Conservation (phyloP, 257 asterid genomes). For the Ballota nigra region DNA sequence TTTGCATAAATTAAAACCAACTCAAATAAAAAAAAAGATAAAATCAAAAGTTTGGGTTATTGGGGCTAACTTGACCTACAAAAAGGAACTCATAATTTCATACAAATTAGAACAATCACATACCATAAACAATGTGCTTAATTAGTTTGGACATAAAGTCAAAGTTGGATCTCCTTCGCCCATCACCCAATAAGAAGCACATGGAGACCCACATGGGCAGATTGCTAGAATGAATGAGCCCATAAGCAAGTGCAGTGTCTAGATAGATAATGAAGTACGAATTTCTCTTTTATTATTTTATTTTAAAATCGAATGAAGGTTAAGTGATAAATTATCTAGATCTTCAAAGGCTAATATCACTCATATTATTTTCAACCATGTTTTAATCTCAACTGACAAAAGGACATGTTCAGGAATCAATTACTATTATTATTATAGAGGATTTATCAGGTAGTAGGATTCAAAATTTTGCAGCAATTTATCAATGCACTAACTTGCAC, state of each 20-base stretch:
- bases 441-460: neutral
- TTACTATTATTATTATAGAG: too few species aligned
- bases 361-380: neutral
- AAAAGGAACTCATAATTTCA: neutral
- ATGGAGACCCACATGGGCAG: slow-evolving; percentile 28
- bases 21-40: too few species aligned
- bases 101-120: neutral
- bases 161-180: neutral
- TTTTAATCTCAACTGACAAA: neutral
- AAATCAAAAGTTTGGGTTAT: too few species aligned
- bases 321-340: neutral
- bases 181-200: slow-evolving; percentile 32
- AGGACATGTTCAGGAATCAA: neutral
- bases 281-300: neutral
- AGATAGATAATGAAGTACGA: slow-evolving; percentile 13
- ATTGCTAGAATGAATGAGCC: neutral
- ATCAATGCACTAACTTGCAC: neutral
- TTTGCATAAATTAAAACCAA: too few species aligned
- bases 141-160: neutral
- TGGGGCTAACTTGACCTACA: too few species aligned
- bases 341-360: slow-evolving; percentile 7
- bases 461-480: neutral
- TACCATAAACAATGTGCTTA: neutral
- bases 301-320: neutral
- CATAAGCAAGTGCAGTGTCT: slow-evolving; percentile 31